These are phyloP conservation scores for Lanmaoa pseudosensibilis DNA, from an alignment of 768 basidiomycete genomes.

Conservation along the genomic window DNA sequence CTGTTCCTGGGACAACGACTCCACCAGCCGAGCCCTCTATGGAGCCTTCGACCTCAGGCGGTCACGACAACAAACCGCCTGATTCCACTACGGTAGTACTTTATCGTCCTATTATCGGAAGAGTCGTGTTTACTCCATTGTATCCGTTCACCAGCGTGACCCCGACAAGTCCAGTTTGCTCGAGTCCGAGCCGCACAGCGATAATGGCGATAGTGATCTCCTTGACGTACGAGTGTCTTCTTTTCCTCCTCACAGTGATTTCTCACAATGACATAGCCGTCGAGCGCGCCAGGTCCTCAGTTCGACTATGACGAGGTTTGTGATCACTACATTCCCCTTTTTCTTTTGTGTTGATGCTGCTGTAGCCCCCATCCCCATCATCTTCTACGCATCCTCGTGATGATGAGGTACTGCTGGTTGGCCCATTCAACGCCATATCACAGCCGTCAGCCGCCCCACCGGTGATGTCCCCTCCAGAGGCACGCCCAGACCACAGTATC, in stretches of 20 bases:
- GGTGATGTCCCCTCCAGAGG: no score
- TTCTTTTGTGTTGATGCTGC: background rate
- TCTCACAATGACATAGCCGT: background rate
- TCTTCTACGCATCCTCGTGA: background rate
- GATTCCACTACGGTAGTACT: no score
- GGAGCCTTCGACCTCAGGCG: no score
- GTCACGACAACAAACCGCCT: no score
- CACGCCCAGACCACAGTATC: no score
- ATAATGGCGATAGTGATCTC: background rate
- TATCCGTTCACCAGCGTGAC: no score
- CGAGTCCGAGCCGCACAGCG: background rate
- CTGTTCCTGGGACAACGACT: slow-evolving; percentile 11
- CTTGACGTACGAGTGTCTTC: background rate
- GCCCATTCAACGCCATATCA: no score
- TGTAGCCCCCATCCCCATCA: background rate
- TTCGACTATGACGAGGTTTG: background rate
- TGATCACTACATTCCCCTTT: background rate
- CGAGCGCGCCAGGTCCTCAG: background rate
- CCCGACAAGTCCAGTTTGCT: no score
- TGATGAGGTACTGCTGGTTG: no score
- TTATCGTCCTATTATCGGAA: no score
- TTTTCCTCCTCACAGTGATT: background rate
- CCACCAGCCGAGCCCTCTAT: slow-evolving; percentile 10
- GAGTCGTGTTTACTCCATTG: no score
- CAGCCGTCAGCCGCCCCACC: no score